Conservation (phyloP, 2,329 filamentous ascomycete species). For the Fusarium sarcochroum region DNA sequence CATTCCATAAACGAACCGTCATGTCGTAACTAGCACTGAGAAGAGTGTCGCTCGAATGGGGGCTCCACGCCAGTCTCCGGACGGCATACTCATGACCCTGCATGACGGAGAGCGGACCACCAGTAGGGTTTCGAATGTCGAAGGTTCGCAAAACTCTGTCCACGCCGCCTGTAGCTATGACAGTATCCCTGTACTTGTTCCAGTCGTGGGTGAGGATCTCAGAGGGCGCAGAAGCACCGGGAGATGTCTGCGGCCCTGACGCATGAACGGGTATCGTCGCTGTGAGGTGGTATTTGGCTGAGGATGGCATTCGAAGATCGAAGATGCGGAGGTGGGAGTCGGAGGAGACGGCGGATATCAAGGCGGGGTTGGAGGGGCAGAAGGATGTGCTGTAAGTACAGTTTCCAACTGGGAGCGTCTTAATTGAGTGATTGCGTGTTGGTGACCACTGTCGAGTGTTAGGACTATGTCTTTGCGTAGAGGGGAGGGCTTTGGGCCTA, state of each 20-base stretch:
- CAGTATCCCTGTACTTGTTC: constrained; percentile 94
- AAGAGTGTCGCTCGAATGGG: constrained; percentile 89
- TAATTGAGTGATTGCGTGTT: constrained; percentile 78
- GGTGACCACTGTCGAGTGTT: constrained; percentile 79
- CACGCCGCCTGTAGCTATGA: constrained; percentile 90
- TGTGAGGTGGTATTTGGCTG: constrained; percentile 88
- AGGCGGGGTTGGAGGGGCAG: constrained; percentile 86
- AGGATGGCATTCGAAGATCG: constrained; percentile 89
- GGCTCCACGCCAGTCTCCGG: constrained; percentile 88
- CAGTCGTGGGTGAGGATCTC: constrained; percentile 97
- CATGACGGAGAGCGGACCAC: constrained; percentile 80
- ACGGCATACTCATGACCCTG: constrained; percentile 93
- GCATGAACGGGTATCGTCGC: constrained; percentile 87
- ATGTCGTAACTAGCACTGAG: constrained; percentile 97
- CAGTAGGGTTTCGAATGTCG: constrained; percentile 83
- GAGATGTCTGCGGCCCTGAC: constrained; percentile 63
- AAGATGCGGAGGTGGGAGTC: constrained; percentile 93
- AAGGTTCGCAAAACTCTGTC: constrained; percentile 91
- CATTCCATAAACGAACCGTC: constrained; percentile 95
- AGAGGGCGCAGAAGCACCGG: constrained; percentile 68
- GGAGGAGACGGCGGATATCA: constrained; percentile 89
- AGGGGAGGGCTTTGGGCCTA: constrained; percentile 46
- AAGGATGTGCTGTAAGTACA: constrained; percentile 97
- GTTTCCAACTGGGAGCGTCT: constrained; percentile 89
- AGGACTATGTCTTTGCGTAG: not conserved